These are phyloP conservation scores for Chloromonas sp. DNA, from an alignment of 163 green algal genomes.

Conservation along the genomic window DNA sequence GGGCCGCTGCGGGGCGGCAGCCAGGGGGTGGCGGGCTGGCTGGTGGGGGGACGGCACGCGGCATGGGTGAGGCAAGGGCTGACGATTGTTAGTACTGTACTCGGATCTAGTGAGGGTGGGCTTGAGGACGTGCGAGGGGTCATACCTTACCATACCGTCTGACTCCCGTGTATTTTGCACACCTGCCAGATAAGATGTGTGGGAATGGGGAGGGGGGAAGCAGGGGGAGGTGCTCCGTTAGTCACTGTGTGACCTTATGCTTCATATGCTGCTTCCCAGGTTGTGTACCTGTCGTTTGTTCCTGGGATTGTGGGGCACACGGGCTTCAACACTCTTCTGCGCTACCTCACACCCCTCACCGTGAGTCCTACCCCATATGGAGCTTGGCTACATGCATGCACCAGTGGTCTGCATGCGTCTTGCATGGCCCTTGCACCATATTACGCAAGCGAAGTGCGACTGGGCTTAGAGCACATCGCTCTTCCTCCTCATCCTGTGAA, in stretches of 20 bases:
- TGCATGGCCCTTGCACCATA: too few species aligned
- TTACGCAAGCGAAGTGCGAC: too few species aligned
- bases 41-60: background rate
- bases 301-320: conserved; percentile 65
- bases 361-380: conserved; percentile 2
- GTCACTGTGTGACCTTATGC: background rate
- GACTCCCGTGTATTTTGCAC: too few species aligned
- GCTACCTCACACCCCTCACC: conserved; percentile 48
- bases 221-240: background rate
- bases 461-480: too few species aligned
- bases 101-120: too few species aligned
- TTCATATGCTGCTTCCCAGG: background rate
- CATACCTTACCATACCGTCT: too few species aligned
- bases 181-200: too few species aligned
- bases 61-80: background rate
- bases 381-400: background rate
- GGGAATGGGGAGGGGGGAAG: background rate
- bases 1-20: background rate
- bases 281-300: conserved; percentile 44
- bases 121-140: too few species aligned
- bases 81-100: too few species aligned
- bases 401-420: background rate
- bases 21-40: background rate
- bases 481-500: too few species aligned
- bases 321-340: conserved; percentile 67